A percentile compares a stretch with the other conserved stretches of the same genome.
These are phyloP conservation scores for Fusarium circinatum DNA, from an alignment of 2,329 filamentous ascomycete species.

Conservation along the genomic window DNA sequence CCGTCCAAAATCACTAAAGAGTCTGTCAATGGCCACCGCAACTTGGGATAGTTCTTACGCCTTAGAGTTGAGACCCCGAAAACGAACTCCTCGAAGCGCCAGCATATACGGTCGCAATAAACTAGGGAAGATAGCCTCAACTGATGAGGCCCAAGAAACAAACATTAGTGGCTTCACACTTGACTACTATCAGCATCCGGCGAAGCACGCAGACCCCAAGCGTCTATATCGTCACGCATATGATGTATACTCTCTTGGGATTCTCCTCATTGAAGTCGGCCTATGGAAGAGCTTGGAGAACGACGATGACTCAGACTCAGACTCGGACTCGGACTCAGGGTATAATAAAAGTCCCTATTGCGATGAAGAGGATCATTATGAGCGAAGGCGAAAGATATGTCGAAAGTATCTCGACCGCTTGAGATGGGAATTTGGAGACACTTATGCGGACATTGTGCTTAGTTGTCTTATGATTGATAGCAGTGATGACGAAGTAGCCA, in stretches of 20 bases:
- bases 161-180: not conserved
- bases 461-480: not conserved
- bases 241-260: not conserved
- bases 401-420: not conserved
- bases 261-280: not conserved
- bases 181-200: not conserved
- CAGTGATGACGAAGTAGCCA: not conserved
- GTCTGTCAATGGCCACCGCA: not conserved
- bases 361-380: not conserved
- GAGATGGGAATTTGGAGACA: not conserved
- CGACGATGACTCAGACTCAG: not conserved
- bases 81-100: accelerated
- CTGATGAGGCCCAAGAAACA: accelerated
- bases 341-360: not conserved
- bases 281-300: not conserved
- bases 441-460: not conserved
- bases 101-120: not conserved
- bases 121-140: not conserved
- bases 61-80: accelerated
- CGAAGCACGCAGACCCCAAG: not conserved
- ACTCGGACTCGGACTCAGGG: not conserved
- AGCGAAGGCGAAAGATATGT: not conserved
- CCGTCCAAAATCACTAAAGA: too few relatives aligned
- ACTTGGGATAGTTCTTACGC: accelerated
- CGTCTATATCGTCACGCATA: not conserved